These are phyloP conservation scores for Erythrophleum fordii DNA, from an alignment of 306 rosid species.

Conservation along the genomic window DNA sequence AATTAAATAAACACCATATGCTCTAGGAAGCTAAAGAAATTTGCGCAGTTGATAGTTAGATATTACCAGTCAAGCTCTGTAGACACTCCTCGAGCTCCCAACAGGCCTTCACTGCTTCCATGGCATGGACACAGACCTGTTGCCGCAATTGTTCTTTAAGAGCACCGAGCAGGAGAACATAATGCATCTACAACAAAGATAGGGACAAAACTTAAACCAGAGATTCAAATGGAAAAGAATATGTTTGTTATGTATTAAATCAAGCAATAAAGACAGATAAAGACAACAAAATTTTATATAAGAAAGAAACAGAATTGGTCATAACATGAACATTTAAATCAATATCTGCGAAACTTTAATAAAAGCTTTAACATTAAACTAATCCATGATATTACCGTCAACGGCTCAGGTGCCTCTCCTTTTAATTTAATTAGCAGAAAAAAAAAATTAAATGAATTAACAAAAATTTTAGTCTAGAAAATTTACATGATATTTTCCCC, in stretches of 20 bases:
- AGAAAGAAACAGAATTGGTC: background rate
- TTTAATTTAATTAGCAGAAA: too few relatives aligned
- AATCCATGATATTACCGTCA: background rate
- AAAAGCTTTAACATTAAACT: background rate
- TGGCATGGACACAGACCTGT: constrained; percentile 78
- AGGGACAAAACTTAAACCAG: too few relatives aligned
- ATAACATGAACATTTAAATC: background rate
- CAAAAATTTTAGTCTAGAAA: too few relatives aligned
- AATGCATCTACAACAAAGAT: constrained; percentile 68
- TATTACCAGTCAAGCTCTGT: constrained; percentile 72
- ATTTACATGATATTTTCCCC: background rate
- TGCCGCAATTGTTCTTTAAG: constrained; percentile 79
- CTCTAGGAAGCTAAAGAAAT: background rate
- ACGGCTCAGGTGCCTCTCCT: background rate
- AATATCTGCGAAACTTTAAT: background rate
- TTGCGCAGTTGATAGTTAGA: background rate
- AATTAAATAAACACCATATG: background rate
- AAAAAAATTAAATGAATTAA: too few relatives aligned
- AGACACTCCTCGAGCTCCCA: constrained; percentile 82
- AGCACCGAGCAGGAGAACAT: constrained; percentile 67
- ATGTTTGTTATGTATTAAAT: background rate
- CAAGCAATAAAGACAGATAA: background rate
- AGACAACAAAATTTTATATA: background rate
- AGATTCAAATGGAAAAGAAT: too few relatives aligned
- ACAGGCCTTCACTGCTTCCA: constrained; percentile 84